A percentile compares a stretch with the other conserved stretches of the same genome.
phyloP scores from a whole-genome alignment of 1,284 basidiomycete species.

The Fomitiporia mediterranea region DNA sequence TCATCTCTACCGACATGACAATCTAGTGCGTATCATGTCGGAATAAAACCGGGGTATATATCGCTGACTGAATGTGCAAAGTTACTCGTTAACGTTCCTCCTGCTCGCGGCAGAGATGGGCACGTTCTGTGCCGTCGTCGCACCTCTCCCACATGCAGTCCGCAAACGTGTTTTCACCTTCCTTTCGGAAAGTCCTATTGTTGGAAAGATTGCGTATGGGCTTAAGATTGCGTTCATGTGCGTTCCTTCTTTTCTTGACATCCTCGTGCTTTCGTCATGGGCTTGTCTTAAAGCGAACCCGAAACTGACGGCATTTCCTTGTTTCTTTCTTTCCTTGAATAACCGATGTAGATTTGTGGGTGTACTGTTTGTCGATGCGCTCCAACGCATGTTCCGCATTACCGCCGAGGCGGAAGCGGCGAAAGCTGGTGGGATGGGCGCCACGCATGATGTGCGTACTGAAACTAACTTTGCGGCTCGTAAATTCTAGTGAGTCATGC shows the following conservation, averaged over 20 bases:
- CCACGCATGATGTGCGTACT: slow-evolving; percentile 61
- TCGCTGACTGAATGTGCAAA: slow-evolving; percentile 26
- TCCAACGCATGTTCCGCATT: slow-evolving; percentile 90
- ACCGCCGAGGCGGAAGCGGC: slow-evolving; percentile 71
- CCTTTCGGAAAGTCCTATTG: slow-evolving; percentile 61
- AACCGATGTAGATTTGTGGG: slow-evolving; percentile 66
- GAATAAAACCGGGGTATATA: background rate
- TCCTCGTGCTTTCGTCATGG: background rate
- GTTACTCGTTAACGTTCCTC: slow-evolving; percentile 73
- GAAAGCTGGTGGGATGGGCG: slow-evolving; percentile 50
- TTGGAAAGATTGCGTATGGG: slow-evolving; percentile 74
- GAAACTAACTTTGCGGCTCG: slow-evolving; percentile 86
- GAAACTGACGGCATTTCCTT: background rate
- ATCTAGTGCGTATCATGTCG: slow-evolving; percentile 50
- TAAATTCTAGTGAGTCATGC: slow-evolving; percentile 80
- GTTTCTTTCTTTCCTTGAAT: background rate
- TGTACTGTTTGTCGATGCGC: slow-evolving; percentile 83
- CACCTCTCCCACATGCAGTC: slow-evolving; percentile 72
- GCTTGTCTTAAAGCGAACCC: background rate
- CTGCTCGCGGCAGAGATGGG: slow-evolving; percentile 75
- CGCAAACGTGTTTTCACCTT: slow-evolving; percentile 73
- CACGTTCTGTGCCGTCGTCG: slow-evolving; percentile 70
- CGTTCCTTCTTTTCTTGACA: slow-evolving; percentile 26
- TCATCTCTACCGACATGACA: slow-evolving; percentile 46
- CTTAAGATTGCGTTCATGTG: slow-evolving; percentile 95